Percentiles rank a stretch among this genome's conserved stretches.
Evolutionary conservation across 2,329 filamentous ascomycete genomes (phyloP).

Genomic region (Hypoxylon sp.): DNA sequence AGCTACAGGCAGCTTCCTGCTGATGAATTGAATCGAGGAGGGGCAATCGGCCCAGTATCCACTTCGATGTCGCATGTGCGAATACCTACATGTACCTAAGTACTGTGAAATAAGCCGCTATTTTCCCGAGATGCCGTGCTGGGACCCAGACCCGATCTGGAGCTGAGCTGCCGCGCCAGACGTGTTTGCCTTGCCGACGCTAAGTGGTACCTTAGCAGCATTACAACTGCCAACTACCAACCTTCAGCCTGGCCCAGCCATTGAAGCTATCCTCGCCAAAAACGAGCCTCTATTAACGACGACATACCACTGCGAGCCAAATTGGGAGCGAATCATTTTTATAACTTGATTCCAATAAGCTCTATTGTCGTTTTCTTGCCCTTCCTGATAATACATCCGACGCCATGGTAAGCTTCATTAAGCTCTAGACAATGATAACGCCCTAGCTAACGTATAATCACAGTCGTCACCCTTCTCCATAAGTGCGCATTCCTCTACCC

Average conservation of each 20-base stretch:
- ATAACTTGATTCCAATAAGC: not conserved
- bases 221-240: conserved; percentile 32
- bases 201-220: conserved; percentile 32
- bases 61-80: conserved; percentile 7
- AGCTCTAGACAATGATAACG: conserved; percentile 40
- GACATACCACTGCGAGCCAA: conserved; percentile 12
- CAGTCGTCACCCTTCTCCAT: conserved; percentile 95
- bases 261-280: conserved; percentile 28
- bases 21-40: conserved; percentile 36
- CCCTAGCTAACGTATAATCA: conserved; percentile 53
- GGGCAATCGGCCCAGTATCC: conserved; percentile 27
- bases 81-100: not conserved
- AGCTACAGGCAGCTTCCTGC: conserved; percentile 35
- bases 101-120: conserved; percentile 22
- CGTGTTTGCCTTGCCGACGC: conserved; percentile 59
- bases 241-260: conserved; percentile 30
- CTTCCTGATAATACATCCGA: conserved; percentile 24
- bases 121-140: conserved; percentile 26
- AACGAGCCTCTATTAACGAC: conserved; percentile 37
- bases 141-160: conserved; percentile 28
- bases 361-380: conserved; percentile 7
- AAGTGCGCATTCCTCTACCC: conserved; percentile 72
- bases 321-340: conserved; percentile 15
- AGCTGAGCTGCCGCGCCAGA: conserved; percentile 55
- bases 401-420: conserved; percentile 55